Base-by-base conservation (phyloP, 176 grass and related monocot genomes). In the Hyparrhenia diplandra region DNA sequence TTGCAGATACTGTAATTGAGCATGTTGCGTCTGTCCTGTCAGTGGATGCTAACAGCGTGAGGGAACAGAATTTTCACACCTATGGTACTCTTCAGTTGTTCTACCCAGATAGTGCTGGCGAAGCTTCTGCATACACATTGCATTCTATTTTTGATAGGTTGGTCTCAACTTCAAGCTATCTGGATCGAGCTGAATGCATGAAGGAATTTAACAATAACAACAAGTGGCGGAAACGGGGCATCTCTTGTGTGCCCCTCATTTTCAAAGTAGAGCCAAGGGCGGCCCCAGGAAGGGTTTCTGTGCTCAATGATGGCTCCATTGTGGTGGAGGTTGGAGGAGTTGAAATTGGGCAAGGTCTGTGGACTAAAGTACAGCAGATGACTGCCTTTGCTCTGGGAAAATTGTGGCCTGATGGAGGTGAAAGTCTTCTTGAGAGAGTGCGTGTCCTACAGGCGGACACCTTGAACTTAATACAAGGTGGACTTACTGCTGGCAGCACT, bases 331-430 rank as follows among this genome's bases (percentile, higher is more conserved):
- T 97, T 71, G 91, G 94, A 67, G 94, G 94, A 64, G 7, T 91
- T 37, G 88, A 97, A 69, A 55, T 93, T 25, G 94, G 94, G 12
- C 94, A 93, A 80, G 94, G 94, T 29, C 57, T 97, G 41, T 97
- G 94, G 94, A 91, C 94, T 9, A 93, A 97, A 82, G 94, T 97
- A 21, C 90, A 97, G 54, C 94, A 97, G 58, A 86, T 86, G 69
- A 72, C 94, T 0, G 88, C 85, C 9, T 88, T 84, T 25, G 87
- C 76, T 12, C 46, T 88, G 14, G 87, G 70, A 80, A 76, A 64
- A 55, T 34, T 97, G 28, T 91, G 88, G 81, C 74, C 91, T 79
- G 40, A 89, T 30, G 84, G 81, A 13, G 74, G 49, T 43, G 35
- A 85, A 74, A 82, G 67, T 52, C 89, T 97, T 84, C 87, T 97